These are phyloP conservation scores for Bacidia gigantensis DNA, from an alignment of 495 filamentous ascomycete genomes.

Conservation along the genomic window DNA sequence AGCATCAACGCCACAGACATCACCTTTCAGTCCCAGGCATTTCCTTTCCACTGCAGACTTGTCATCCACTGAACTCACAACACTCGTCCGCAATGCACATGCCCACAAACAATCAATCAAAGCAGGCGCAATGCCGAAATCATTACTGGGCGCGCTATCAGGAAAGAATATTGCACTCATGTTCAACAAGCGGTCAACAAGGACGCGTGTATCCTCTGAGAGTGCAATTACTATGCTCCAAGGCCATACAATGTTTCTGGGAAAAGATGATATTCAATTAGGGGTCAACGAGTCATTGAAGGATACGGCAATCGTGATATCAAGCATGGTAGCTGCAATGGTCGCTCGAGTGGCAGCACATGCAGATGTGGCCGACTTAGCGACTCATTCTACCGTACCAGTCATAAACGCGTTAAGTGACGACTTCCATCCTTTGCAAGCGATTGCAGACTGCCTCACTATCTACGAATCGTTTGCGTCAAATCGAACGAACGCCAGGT, in stretches of 20 bases:
- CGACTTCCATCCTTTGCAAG: slow-evolving; percentile 83
- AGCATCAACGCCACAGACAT: slow-evolving; percentile 17
- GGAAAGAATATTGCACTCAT: slow-evolving; percentile 86
- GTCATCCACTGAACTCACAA: slow-evolving; percentile 60
- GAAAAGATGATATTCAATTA: slow-evolving; percentile 87
- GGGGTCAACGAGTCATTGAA: slow-evolving; percentile 87
- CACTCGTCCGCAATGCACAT: slow-evolving; percentile 67
- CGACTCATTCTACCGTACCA: slow-evolving; percentile 69
- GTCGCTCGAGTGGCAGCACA: slow-evolving; percentile 81
- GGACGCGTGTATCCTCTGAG: slow-evolving; percentile 87
- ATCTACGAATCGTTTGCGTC: slow-evolving; percentile 62
- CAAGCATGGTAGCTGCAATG: slow-evolving; percentile 81
- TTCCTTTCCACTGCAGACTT: slow-evolving; percentile 84
- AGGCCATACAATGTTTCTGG: slow-evolving; percentile 91
- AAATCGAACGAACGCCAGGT: slow-evolving; percentile 21
- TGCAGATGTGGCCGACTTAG: slow-evolving; percentile 63
- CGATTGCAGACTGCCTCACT: slow-evolving; percentile 82
- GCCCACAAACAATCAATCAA: slow-evolving; percentile 67
- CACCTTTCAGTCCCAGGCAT: slow-evolving; percentile 54
- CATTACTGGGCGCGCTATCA: slow-evolving; percentile 40
- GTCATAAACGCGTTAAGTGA: slow-evolving; percentile 91
- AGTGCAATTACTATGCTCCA: slow-evolving; percentile 68
- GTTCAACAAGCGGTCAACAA: slow-evolving; percentile 88
- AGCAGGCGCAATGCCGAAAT: slow-evolving; percentile 45
- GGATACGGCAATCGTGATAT: slow-evolving; percentile 80